Base-by-base conservation (phyloP, 2,329 filamentous ascomycete genomes). In the Ceratocystis smalleyi region DNA sequence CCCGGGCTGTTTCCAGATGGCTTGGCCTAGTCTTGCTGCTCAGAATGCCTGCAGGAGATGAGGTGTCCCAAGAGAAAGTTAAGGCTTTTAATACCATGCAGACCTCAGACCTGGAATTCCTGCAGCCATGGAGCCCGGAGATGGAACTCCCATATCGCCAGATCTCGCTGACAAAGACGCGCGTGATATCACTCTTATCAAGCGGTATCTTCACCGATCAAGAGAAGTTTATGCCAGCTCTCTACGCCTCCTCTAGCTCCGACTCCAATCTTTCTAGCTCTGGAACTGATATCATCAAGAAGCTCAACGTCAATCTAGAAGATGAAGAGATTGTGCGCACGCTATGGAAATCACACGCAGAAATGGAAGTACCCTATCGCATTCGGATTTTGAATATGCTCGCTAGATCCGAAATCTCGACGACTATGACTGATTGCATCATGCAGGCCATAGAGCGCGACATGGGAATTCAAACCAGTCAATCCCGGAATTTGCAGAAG, bases 231-330 rank as follows among this genome's bases (percentile, higher is more conserved):
- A 73, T 96, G 12, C 87, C 92, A 0, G 87, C 90, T 0, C 75
- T 97, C 0, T 91, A 88, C 71, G 91, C 91, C 4, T 86, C 90
- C 30, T 86, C 90, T 0, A 91, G 91, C 73, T 77, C 85, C 1
- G 94, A 96, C 68, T 89, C 86, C 43, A 83, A 87, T 7, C 85
- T 96, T 45, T 85, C 88, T 10, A 84, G 87, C n/a, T 77, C 89
- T n/a, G 92, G 89, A 0, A 90, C 96, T 65, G 91, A 96, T 69
- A 83, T 95, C 60, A 75, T 97, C 68, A 99, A 96, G 74, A 81
- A 91, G 68, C 87, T 83, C 35, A 81, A 83, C 1, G 81, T 88
- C 7, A 84, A 88, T 7, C 76, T 96, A 30, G 92, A 97, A 72
- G 81, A 89, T 67, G 70, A 77, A 8, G 69, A 72, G 0, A 74